Evolutionary conservation across 257 asterid species (phyloP).

Genomic region (Thymus quinquecostatus): DNA sequence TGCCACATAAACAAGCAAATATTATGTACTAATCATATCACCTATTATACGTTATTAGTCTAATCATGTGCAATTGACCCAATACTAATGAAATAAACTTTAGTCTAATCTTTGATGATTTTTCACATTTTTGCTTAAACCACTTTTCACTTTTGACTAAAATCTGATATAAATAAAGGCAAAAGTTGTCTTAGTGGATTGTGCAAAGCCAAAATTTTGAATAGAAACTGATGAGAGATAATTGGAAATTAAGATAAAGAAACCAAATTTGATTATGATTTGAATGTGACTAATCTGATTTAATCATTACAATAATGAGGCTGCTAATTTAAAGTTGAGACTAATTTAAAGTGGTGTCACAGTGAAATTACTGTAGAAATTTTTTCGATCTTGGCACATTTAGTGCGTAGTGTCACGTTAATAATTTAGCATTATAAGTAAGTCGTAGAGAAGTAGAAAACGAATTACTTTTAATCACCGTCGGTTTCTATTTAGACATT

Average conservation of each 20-base stretch:
- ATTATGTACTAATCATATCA: no score
- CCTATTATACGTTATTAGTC: no score
- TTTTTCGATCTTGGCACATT: no score
- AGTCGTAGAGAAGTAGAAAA: no score
- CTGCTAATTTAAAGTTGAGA: not conserved
- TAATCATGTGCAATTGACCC: not conserved
- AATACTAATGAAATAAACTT: not conserved
- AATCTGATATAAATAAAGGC: not conserved
- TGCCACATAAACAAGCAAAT: no score
- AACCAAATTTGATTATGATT: conserved; percentile 18
- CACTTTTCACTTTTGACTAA: conserved; percentile 6
- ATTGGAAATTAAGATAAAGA: not conserved
- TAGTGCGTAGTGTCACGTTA: no score
- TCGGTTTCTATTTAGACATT: no score
- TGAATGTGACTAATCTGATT: not conserved
- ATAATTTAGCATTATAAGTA: no score
- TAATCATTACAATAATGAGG: not conserved
- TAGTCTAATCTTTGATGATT: not conserved
- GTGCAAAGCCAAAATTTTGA: conserved; percentile 16
- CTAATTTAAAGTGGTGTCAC: not conserved
- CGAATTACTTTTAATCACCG: no score
- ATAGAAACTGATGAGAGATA: not conserved
- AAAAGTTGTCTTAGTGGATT: not conserved
- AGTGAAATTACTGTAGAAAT: not conserved
- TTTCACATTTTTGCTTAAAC: not conserved